Evolutionary conservation across 2,329 filamentous ascomycete species (phyloP).

Genomic region (Biscogniauxia sp.): DNA sequence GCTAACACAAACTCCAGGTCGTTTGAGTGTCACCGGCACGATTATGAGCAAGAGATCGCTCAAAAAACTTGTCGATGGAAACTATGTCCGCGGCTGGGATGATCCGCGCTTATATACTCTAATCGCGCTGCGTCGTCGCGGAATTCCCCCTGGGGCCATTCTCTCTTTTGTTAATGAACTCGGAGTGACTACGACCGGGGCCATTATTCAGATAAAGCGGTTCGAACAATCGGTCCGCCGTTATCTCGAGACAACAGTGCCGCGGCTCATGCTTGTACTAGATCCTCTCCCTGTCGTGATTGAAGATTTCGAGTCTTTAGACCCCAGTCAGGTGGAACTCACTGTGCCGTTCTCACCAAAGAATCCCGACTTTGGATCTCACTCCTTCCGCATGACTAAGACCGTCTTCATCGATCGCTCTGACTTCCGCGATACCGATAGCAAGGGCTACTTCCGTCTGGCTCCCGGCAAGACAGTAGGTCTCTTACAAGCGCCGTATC

Average conservation of each 20-base stretch:
- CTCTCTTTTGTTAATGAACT: slow-evolving; percentile 89
- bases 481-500: slow-evolving; percentile 67
- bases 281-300: slow-evolving; percentile 83
- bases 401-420: slow-evolving; percentile 81
- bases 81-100: slow-evolving; percentile 84
- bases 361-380: slow-evolving; percentile 64
- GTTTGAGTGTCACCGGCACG: slow-evolving; percentile 70
- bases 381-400: slow-evolving; percentile 64
- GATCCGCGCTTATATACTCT: slow-evolving; percentile 88
- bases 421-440: slow-evolving; percentile 73
- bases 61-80: slow-evolving; percentile 71
- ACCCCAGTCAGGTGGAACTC: slow-evolving; percentile 58
- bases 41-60: slow-evolving; percentile 86
- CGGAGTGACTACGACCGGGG: slow-evolving; percentile 79
- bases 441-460: slow-evolving; percentile 73
- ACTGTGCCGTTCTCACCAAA: slow-evolving; percentile 80
- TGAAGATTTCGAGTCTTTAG: slow-evolving; percentile 61
- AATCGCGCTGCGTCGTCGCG: slow-evolving; percentile 77
- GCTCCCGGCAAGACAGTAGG: slow-evolving; percentile 73
- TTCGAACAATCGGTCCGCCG: slow-evolving; percentile 83
- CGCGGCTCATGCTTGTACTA: slow-evolving; percentile 83
- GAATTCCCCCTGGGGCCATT: slow-evolving; percentile 84
- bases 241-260: slow-evolving; percentile 85
- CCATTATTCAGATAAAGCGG: slow-evolving; percentile 75
- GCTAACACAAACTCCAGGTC: neutral